Evolutionary conservation across 2,329 filamentous ascomycete genomes (phyloP).

Genomic region (Fusarium solani-melongenae): DNA sequence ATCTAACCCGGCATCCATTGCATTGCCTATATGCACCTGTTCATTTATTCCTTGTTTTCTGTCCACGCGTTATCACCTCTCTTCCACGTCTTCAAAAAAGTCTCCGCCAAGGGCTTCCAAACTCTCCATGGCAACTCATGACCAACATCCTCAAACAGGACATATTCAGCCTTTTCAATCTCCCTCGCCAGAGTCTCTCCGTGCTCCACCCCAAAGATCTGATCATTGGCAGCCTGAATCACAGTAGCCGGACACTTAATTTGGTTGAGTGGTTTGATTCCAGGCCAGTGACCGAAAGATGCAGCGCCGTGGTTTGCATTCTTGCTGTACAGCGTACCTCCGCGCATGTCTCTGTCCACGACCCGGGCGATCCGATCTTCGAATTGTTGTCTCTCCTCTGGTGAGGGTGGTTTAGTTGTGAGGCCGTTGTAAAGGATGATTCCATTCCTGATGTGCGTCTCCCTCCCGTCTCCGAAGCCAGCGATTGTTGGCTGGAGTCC

Average conservation of each 20-base stretch:
- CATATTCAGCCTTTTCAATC: slow-evolving; percentile 35
- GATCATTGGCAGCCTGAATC: slow-evolving; percentile 45
- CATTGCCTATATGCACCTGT: neutral
- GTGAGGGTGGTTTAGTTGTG: slow-evolving; percentile 10
- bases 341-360: slow-evolving; percentile 26
- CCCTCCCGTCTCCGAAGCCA: slow-evolving; percentile 1
- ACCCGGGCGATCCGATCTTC: neutral
- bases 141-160: slow-evolving; percentile 36
- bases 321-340: slow-evolving; percentile 43
- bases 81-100: slow-evolving; percentile 16
- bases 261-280: slow-evolving; percentile 31
- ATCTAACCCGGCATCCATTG: neutral
- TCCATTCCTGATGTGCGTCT: neutral
- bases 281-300: slow-evolving; percentile 37
- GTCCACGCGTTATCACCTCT: slow-evolving; percentile 11
- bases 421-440: slow-evolving; percentile 14
- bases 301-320: slow-evolving; percentile 42
- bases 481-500: neutral
- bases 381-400: slow-evolving; percentile 9
- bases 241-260: slow-evolving; percentile 44
- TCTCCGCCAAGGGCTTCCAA: slow-evolving; percentile 9
- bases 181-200: slow-evolving; percentile 40
- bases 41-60: neutral
- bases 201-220: slow-evolving; percentile 42
- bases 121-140: slow-evolving; percentile 33